Conservation (phyloP, 345 rosid genomes). For the Durio zibethinus region DNA sequence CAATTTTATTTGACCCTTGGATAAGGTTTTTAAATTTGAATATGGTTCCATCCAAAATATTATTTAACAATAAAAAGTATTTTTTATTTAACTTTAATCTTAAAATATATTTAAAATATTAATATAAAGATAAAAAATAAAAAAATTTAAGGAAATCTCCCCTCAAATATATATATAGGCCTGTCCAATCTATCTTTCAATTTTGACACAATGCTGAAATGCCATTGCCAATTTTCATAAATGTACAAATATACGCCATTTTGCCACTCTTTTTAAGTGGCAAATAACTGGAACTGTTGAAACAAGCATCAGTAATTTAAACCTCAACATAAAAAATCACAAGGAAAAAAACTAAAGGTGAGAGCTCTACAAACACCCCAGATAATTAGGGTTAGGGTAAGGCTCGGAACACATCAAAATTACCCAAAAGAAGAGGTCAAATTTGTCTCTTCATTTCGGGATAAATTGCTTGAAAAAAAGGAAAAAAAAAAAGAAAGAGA, state of each 20-base stretch:
- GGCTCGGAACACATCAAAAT: slow-evolving; percentile 32
- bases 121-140: no score
- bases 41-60: no score
- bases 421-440: slow-evolving; percentile 32
- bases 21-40: no score
- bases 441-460: slow-evolving; percentile 26
- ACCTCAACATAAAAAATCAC: not conserved
- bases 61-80: no score
- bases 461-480: slow-evolving; percentile 17
- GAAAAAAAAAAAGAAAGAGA: not conserved
- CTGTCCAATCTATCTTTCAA: not conserved
- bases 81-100: no score
- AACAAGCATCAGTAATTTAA: slow-evolving; percentile 8
- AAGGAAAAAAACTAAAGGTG: slow-evolving; percentile 17
- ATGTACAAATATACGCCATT: slow-evolving; percentile 30
- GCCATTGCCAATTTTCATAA: slow-evolving; percentile 18
- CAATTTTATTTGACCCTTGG: no score
- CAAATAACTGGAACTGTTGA: slow-evolving; percentile 12
- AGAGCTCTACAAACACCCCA: slow-evolving; percentile 32
- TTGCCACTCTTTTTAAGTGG: slow-evolving; percentile 25
- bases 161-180: no score
- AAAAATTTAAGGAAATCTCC: no score
- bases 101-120: no score
- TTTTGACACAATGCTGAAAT: slow-evolving; percentile 1
- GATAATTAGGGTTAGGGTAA: slow-evolving; percentile 17